phyloP scores from a whole-genome alignment of 2,329 filamentous ascomycete genomes.

The Talaromyces sp. region DNA sequence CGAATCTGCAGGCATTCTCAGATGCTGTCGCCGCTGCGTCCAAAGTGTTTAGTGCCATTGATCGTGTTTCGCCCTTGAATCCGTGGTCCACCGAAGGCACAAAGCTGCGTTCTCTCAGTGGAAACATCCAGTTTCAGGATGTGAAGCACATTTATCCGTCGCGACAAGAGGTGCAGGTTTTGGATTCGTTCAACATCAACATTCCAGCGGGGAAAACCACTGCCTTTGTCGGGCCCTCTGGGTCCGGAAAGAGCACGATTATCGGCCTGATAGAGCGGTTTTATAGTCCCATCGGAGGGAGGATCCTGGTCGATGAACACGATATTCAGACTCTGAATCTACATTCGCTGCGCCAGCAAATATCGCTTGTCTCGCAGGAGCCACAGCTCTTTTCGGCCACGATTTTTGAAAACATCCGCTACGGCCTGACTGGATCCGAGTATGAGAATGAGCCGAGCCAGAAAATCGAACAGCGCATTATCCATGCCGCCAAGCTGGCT shows the following conservation, averaged over 20 bases:
- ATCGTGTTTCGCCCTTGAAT: conserved; percentile 79
- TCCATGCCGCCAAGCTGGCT: conserved; percentile 79
- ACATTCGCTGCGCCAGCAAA: conserved; percentile 85
- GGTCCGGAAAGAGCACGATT: conserved; percentile 91
- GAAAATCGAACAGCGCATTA: conserved; percentile 64
- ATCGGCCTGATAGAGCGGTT: conserved; percentile 91
- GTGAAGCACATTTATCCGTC: conserved; percentile 95
- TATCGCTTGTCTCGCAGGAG: conserved; percentile 89
- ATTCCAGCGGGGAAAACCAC: conserved; percentile 89
- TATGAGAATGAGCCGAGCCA: conserved; percentile 65
- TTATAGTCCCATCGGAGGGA: conserved; percentile 80
- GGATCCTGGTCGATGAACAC: conserved; percentile 74
- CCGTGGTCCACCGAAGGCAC: conserved; percentile 66
- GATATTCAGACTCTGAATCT: conserved; percentile 79
- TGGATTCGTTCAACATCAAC: conserved; percentile 72
- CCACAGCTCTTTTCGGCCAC: conserved; percentile 85
- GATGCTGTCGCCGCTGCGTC: conserved; percentile 75
- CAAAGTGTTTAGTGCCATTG: conserved; percentile 93
- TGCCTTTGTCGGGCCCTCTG: conserved; percentile 87
- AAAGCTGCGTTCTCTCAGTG: conserved; percentile 67
- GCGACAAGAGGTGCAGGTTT: conserved; percentile 80
- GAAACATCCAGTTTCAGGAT: conserved; percentile 72
- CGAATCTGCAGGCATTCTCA: conserved; percentile 81
- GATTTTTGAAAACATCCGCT: conserved; percentile 84
- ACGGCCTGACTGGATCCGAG: conserved; percentile 80